Base-by-base conservation (phyloP, 805 yeast genomes). In the Candida michaelii region DNA sequence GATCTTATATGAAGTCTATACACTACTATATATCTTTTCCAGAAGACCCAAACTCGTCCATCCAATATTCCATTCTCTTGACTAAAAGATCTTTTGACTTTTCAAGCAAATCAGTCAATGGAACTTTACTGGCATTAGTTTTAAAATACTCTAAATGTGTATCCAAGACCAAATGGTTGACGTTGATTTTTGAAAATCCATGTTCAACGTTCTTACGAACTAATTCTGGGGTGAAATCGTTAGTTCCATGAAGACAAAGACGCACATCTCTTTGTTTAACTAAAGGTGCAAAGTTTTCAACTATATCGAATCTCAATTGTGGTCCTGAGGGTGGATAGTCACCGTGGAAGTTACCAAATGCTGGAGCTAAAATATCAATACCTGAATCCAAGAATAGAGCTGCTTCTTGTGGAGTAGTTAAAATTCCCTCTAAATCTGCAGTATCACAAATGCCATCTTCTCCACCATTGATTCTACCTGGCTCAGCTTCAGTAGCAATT, bases 271-370 rank as follows among this genome's bases (percentile, higher is more conserved):
- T 49, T 11, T 51, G 48, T 16, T 35, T 39, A 6, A 53, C 48
- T 39, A 47, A 30, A 51, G 45, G 21, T 49, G 39, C 35, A 39
- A 65, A 29, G 27, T 50, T 48, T 49, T 60, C 62, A 47, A 60
- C 46, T 17, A 62, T 49, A 36, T 59, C 48, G 30, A 44, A 44
- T 30, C 42, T 41, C 14, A 44, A 34, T 29, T 53, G 60, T 3
- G 69, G 70, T 2, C 69, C 70, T 2, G 49, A 45, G 5, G 52
- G 53, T 5, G 68, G 66, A 42, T 65, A 65, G 27, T 58, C 62
- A 2, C 71, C 71, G 43, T 65, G 71, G 39, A 62, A 46, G 46
- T 65, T 65, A 7, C 71, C 71, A 46, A 65, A 56, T 11, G 69
- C 61, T 11, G 71, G 71, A 9, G 69, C 62, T 13, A 65, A 48